phyloP scores from a whole-genome alignment of 2,329 filamentous ascomycete species.

The Aureobasidium mangrovei region DNA sequence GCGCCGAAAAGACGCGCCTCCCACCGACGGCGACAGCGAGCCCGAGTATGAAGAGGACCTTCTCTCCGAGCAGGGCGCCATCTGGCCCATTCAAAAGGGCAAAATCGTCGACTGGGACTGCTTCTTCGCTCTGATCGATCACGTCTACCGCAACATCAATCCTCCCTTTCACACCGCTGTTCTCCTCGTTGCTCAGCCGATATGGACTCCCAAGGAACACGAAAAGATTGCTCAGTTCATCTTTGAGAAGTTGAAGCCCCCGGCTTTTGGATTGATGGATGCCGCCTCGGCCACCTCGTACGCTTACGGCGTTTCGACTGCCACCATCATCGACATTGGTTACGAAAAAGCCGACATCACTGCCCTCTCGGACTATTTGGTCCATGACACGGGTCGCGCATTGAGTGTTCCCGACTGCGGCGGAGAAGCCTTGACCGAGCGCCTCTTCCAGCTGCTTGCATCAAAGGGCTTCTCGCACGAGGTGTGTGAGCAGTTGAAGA shows the following conservation, averaged over 20 bases:
- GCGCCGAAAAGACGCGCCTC: slow-evolving; percentile 37
- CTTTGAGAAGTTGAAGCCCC: slow-evolving; percentile 95
- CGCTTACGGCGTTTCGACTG: slow-evolving; percentile 71
- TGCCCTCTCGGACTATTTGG: slow-evolving; percentile 72
- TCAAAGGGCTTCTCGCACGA: slow-evolving; percentile 49
- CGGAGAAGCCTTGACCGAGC: slow-evolving; percentile 76
- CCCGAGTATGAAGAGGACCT: slow-evolving; percentile 79
- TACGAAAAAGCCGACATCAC: slow-evolving; percentile 89
- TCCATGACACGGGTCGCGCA: slow-evolving; percentile 60
- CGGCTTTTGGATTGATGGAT: slow-evolving; percentile 83
- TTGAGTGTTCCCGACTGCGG: slow-evolving; percentile 60
- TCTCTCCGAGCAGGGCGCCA: slow-evolving; percentile 76
- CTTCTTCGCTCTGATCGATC: slow-evolving; percentile 86
- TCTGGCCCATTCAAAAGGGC: slow-evolving; percentile 76
- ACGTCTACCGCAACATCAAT: slow-evolving; percentile 82
- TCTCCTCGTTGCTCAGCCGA: slow-evolving; percentile 78
- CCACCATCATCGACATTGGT: slow-evolving; percentile 85
- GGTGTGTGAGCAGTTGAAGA: slow-evolving; percentile 59
- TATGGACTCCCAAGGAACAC: slow-evolving; percentile 80
- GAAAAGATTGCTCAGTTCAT: slow-evolving; percentile 87
- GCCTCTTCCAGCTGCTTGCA: slow-evolving; percentile 58
- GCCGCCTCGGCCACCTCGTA: slow-evolving; percentile 72
- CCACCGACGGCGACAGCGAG: slow-evolving; percentile 44
- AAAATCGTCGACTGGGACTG: slow-evolving; percentile 83
- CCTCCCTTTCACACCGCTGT: slow-evolving; percentile 92